Base-by-base conservation (phyloP, 768 basidiomycete genomes). In the Suillus subalutaceus region DNA sequence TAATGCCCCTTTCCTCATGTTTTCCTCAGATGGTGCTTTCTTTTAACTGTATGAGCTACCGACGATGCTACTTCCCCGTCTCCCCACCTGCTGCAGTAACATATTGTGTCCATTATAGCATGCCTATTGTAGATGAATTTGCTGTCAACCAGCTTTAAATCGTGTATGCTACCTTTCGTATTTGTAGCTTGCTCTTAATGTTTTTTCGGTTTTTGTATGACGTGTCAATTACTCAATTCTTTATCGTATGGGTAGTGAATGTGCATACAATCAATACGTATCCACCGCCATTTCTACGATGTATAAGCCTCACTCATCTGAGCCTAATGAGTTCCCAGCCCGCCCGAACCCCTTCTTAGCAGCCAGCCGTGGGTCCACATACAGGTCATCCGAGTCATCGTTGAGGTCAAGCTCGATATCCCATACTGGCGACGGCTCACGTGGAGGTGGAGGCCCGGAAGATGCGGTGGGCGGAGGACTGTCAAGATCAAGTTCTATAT, bases 401-500 rank as follows among this genome's bases (percentile, higher is more conserved):
- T 71, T 81, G 32, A 84, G 69, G 67, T 86, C 85, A n/a, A 85
- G 77, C 52, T 86, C 84, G 52, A 85, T 83, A 66, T 85, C 79
- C 70, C 77, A 78, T 23, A 71, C 67, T 7, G 75, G 73, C 61
- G 75, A 75, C 7, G 70, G 73, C 50, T 70, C 65, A 16, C 76
- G 75, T 4, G 68, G 62, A 10, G 69, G 69, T 41, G 57, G 46
- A 12, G 53, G 63, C 7, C 46, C 62, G 5, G 55, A 68, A 30
- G n/a, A 62, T 44, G 40, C 26, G 3, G 72, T 67, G 4, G 75
- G 70, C 12, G 68, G 63, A 63, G 65, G 64, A 55, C 70, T 71
- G 69, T 84, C 72, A 41, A 85, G 74, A 65, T 88, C 88, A 6
- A 85, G 80, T 69, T 92, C 91, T 64, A 92, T 89, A 71, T 91